phyloP scores from a whole-genome alignment of 2,329 filamentous ascomycete genomes.

The Fusarium sp. region DNA sequence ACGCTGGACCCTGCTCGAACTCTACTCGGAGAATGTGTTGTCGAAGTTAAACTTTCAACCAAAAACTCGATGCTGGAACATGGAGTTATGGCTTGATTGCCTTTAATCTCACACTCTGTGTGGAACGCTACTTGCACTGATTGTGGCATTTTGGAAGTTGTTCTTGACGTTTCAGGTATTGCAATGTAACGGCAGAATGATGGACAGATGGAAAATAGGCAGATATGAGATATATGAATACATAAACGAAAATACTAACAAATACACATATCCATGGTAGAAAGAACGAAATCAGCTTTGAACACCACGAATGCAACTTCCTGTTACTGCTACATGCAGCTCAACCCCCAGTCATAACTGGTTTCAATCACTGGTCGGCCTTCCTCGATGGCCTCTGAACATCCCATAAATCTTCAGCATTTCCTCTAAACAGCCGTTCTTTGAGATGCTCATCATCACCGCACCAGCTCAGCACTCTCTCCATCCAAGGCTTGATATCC shows the following conservation, averaged over 20 bases:
- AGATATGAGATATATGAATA: neutral
- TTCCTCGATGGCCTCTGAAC: neutral
- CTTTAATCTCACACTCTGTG: neutral
- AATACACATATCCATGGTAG: neutral
- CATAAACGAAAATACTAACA: neutral
- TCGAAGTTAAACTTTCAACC: neutral
- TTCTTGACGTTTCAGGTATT: neutral
- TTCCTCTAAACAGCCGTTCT: conserved; percentile 62
- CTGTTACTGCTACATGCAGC: no score
- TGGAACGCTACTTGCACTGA: neutral
- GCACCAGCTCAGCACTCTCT: conserved; percentile 64
- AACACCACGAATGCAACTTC: neutral
- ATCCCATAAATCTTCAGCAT: conserved; percentile 62
- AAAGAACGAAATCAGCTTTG: neutral
- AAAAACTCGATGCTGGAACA: neutral
- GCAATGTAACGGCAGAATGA: neutral
- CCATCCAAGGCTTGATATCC: conserved; percentile 58
- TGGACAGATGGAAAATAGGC: neutral
- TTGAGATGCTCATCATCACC: conserved; percentile 54
- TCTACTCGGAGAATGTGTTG: neutral
- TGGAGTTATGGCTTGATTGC: neutral
- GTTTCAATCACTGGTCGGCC: neutral
- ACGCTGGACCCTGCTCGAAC: neutral
- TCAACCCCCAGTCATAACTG: neutral
- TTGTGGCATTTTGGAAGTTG: neutral